phyloP scores from a whole-genome alignment of 345 rosid species.

The Cochlearia excelsa region DNA sequence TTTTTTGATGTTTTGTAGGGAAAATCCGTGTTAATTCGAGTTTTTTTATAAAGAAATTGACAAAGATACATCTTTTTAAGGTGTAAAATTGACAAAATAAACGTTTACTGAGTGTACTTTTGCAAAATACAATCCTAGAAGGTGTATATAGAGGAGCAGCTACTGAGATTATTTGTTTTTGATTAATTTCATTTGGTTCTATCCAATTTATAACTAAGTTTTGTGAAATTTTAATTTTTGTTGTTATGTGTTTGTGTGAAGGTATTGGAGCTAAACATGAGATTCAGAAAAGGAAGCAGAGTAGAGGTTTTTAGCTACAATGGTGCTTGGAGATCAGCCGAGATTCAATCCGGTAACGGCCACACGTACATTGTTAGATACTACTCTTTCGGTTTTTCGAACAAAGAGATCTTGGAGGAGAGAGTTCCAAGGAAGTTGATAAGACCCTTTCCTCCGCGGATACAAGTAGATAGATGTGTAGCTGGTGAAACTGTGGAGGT shows the following conservation, averaged over 20 bases:
- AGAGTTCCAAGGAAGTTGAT: slow-evolving; percentile 57
- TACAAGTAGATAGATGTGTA: slow-evolving; percentile 44
- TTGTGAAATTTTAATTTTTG: too few relatives aligned
- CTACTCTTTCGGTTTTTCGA: slow-evolving; percentile 23
- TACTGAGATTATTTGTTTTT: too few relatives aligned
- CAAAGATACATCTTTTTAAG: too few relatives aligned
- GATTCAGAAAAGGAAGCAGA: slow-evolving; percentile 60
- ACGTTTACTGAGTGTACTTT: too few relatives aligned
- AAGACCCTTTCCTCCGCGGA: slow-evolving; percentile 69
- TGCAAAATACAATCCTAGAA: too few relatives aligned
- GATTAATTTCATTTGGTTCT: too few relatives aligned
- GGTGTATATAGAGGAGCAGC: too few relatives aligned
- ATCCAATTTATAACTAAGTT: too few relatives aligned
- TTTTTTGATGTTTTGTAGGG: too few relatives aligned
- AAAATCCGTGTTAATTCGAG: too few relatives aligned
- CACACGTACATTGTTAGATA: slow-evolving; percentile 52
- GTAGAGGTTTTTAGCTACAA: slow-evolving; percentile 65
- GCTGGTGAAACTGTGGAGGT: slow-evolving; percentile 65
- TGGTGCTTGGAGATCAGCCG: slow-evolving; percentile 66
- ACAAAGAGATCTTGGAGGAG: slow-evolving; percentile 32
- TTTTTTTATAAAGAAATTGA: too few relatives aligned
- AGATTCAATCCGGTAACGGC: slow-evolving; percentile 63
- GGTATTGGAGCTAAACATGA: slow-evolving; percentile 42
- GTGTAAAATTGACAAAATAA: too few relatives aligned
- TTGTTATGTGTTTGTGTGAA: slow-evolving; percentile 3